phyloP scores from a whole-genome alignment of 192 early-diverging fungal genomes.

The Coemansia guatemalensis region DNA sequence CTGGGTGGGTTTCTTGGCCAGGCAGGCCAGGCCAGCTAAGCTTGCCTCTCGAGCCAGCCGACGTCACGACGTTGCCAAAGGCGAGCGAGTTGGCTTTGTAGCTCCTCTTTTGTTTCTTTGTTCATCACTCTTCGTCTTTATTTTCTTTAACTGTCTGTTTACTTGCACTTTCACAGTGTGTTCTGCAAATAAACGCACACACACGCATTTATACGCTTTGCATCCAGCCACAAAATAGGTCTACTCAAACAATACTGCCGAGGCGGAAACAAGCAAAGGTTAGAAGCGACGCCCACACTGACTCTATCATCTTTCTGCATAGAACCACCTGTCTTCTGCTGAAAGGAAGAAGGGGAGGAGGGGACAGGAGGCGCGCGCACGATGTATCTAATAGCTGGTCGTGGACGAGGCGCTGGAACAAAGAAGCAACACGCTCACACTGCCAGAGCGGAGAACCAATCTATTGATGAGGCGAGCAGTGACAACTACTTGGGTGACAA shows the following conservation, averaged over 20 bases:
- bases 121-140: not conserved
- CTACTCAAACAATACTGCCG: not conserved
- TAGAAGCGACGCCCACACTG: not conserved
- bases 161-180: not conserved
- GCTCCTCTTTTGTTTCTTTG: not conserved
- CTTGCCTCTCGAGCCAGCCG: not conserved
- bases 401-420: constrained; percentile 12
- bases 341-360: not conserved
- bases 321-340: not conserved
- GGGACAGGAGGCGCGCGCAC: not conserved
- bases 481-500: constrained; percentile 3
- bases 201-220: not conserved
- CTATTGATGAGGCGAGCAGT: not conserved
- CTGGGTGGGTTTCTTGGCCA: too few relatives aligned
- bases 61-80: not conserved
- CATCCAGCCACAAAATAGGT: not conserved
- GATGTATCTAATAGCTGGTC: constrained; percentile 30
- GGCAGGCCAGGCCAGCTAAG: too few relatives aligned
- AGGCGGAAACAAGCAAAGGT: constrained; percentile 6
- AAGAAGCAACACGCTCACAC: not conserved
- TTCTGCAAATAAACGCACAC: not conserved
- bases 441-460: constrained; percentile 1
- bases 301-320: not conserved
- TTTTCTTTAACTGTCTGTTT: not conserved
- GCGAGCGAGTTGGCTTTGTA: not conserved